Evolutionary conservation across 2,329 filamentous ascomycete species (phyloP).

Genomic region (Atkinsonella hypoxylon): DNA sequence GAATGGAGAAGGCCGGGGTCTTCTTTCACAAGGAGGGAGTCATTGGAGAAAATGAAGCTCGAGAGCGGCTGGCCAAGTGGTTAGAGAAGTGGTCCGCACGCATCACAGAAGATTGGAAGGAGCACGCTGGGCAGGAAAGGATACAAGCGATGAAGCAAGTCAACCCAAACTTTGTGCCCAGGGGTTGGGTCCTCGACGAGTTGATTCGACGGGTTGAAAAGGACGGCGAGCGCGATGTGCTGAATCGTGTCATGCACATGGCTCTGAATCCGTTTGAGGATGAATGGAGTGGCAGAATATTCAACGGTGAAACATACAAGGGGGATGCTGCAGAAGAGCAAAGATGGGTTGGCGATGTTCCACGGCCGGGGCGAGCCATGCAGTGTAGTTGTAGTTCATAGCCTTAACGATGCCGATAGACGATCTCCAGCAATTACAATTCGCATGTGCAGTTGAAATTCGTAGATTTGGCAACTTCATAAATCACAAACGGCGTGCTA

Average conservation of each 20-base stretch:
- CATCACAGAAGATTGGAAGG: conserved; percentile 64
- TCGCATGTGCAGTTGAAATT: too few relatives aligned
- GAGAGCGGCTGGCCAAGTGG: conserved; percentile 63
- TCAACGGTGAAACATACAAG: conserved; percentile 36
- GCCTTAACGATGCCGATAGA: too few relatives aligned
- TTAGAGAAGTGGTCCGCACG: conserved; percentile 65
- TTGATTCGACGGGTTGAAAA: conserved; percentile 82
- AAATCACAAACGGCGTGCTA: background rate
- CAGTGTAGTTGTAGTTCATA: conserved; percentile 94
- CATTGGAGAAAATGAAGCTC: conserved; percentile 50
- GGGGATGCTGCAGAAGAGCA: conserved; percentile 63
- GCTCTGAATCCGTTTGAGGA: conserved; percentile 76
- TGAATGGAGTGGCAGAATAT: conserved; percentile 45
- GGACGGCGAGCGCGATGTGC: conserved; percentile 65
- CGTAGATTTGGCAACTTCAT: too few relatives aligned
- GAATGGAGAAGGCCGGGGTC: conserved; percentile 49
- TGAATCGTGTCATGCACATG: conserved; percentile 72
- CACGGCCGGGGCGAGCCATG: conserved; percentile 63
- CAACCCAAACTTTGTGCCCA: conserved; percentile 87
- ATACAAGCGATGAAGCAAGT: conserved; percentile 66
- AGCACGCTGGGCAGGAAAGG: conserved; percentile 40
- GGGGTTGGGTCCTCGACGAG: conserved; percentile 88
- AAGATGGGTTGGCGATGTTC: conserved; percentile 77
- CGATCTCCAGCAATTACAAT: too few relatives aligned
- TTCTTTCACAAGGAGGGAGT: conserved; percentile 73